Conservation (phyloP, 2,329 filamentous ascomycete genomes). For the Didymella pinodella region DNA sequence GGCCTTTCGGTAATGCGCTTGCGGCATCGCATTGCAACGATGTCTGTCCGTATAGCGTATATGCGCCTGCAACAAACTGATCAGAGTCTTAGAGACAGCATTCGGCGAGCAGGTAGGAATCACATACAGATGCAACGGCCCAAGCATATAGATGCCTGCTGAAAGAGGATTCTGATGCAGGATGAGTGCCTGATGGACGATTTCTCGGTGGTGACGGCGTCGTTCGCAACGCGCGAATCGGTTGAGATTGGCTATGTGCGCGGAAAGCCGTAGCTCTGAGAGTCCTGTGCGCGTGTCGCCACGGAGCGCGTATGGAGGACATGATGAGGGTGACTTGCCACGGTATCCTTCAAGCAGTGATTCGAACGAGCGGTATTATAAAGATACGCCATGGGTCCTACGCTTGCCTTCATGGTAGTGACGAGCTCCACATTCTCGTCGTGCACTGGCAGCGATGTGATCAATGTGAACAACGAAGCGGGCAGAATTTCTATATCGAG, state of each 20-base stretch:
- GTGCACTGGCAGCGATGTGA: not conserved
- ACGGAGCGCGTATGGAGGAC: not conserved
- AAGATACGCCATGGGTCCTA: not conserved
- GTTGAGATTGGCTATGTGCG: not conserved
- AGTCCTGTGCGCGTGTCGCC: constrained; percentile 1
- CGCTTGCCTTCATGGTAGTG: not conserved
- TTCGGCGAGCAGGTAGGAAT: no score
- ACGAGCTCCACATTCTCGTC: not conserved
- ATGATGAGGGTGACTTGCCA: not conserved
- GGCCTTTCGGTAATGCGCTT: not conserved
- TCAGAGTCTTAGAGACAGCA: not conserved
- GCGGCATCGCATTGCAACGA: constrained; percentile 8
- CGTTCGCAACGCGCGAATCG: not conserved
- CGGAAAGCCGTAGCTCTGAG: not conserved
- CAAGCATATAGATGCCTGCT: not conserved
- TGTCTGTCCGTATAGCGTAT: constrained; percentile 6
- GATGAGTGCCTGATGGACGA: not conserved
- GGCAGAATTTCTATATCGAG: constrained; percentile 5
- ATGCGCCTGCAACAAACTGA: not conserved
- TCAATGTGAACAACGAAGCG: not conserved
- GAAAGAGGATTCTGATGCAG: not conserved
- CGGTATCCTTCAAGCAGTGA: not conserved
- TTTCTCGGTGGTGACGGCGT: not conserved
- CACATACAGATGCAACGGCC: constrained; percentile 2
- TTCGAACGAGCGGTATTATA: not conserved